Evolutionary conservation across 768 basidiomycete genomes (phyloP), one percentile per base, ranked within the genome.

Genomic region (Suillus variegatus): DNA sequence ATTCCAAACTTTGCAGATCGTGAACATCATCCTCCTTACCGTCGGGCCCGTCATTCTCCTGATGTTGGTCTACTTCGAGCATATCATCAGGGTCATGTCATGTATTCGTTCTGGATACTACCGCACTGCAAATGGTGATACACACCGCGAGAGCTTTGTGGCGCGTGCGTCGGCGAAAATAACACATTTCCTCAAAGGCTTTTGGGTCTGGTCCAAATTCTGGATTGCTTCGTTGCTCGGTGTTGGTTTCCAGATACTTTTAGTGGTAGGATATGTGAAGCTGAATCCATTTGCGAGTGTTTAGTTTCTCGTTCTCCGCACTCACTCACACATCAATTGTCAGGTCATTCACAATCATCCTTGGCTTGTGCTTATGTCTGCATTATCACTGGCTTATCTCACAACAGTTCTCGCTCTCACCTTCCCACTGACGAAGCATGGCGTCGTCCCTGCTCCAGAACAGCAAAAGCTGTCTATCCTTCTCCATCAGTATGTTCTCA

Each of bases 241-340:
- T 2, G 67, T 82, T 4, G 82, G 75, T 8, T 68, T 84, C 2
- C 85, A 90, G 67, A 78, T 74, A 2, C 78, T 80, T 3, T 76
- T 91, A 8, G 78, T 86, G 3, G 71, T 79, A 55, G 80, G 79
- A 6, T 88, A 84, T 67, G 69, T 85, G 22, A 76, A 81, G 55
- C n/a, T 89, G 49, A 92, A 91, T 72, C 86, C 87, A 38, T 87
- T 85, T 67, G 90, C 91, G 70, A 70, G 88, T 77, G 44, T 41
- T 44, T 14, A 60, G 4, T 22, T 28, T 10, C 5, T 18, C 8
- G 1, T 41, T 41, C 25, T 40, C 38, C 16, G 22, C 22, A 10
- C 8, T 14, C 56, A 22, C 38, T 18, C 28, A 28, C 28, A 28
- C 28, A 28, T 28, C 28, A 28, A 28, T 22, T 4, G 36, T 49